These are phyloP conservation scores for Globisporangium orthogonon DNA, from an alignment of 352 stramenopile species.

Conservation along the genomic window DNA sequence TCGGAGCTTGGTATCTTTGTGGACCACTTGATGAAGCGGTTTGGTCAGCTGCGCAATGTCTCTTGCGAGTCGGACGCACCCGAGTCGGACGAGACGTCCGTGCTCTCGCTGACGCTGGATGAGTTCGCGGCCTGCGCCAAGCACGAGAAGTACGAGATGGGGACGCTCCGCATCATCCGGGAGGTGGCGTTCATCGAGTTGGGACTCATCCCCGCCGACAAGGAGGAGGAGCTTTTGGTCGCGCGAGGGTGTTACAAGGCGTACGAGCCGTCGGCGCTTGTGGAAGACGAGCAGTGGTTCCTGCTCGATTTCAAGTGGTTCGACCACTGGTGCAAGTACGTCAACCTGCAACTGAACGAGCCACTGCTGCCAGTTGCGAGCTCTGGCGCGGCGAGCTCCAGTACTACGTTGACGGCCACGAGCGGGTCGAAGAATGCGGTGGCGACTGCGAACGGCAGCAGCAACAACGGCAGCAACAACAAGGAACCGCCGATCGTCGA, in stretches of 20 bases:
- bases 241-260: conserved; percentile 66
- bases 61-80: conserved; percentile 13
- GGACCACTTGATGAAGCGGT: conserved; percentile 61
- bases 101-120: conserved; percentile 46
- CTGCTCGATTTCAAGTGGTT: conserved; percentile 82
- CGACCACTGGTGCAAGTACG: conserved; percentile 82
- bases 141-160: conserved; percentile 75
- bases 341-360: conserved; percentile 29
- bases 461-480: conserved; percentile 18
- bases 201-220: conserved; percentile 57
- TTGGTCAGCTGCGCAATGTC: conserved; percentile 30
- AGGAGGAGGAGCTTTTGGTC: conserved; percentile 75
- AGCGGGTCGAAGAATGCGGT: conserved; percentile 6
- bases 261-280: conserved; percentile 58
- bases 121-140: conserved; percentile 64
- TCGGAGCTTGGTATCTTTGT: conserved; percentile 79
- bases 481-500: conserved; percentile 74
- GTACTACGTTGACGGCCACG: conserved; percentile 10
- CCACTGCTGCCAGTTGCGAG: conserved; percentile 9
- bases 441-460: conserved; percentile 13
- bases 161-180: conserved; percentile 73
- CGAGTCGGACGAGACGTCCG: conserved; percentile 20
- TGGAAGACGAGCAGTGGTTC: conserved; percentile 84
- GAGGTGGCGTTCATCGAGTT: conserved; percentile 83
- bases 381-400: conserved; percentile 13